A percentile compares a stretch with the other conserved stretches of the same genome.
phyloP scores from a whole-genome alignment of 208 protist species.

The Borovskyia barvae region DNA sequence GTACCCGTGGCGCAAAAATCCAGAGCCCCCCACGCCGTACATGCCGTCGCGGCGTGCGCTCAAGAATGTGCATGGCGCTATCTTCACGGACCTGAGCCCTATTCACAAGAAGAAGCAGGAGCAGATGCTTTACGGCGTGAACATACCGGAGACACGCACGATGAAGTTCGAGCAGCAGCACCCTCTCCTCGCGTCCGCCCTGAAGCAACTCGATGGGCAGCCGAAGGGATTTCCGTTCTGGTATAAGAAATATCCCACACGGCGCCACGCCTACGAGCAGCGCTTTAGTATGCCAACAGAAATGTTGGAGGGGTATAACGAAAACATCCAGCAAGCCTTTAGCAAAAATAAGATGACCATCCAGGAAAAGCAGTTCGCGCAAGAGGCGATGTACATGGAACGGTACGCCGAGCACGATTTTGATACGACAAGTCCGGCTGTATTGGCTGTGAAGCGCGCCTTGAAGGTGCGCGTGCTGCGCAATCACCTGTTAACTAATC shows the following conservation, averaged over 20 bases:
- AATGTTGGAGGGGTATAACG: slow-evolving; percentile 89
- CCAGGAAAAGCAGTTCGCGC: slow-evolving; percentile 85
- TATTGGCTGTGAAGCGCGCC: slow-evolving; percentile 81
- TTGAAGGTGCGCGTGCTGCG: slow-evolving; percentile 83
- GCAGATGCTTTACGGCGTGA: slow-evolving; percentile 87
- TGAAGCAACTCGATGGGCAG: slow-evolving; percentile 73
- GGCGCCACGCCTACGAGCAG: slow-evolving; percentile 86
- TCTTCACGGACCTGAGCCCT: slow-evolving; percentile 76
- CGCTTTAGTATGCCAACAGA: slow-evolving; percentile 88
- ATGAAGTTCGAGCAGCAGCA: slow-evolving; percentile 84
- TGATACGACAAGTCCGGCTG: slow-evolving; percentile 84
- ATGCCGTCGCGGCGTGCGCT: slow-evolving; percentile 87
- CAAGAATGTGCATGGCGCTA: slow-evolving; percentile 88
- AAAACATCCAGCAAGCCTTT: slow-evolving; percentile 75
- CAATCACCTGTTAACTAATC: slow-evolving; percentile 90
- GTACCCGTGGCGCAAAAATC: slow-evolving; percentile 93
- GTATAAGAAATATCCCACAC: slow-evolving; percentile 93
- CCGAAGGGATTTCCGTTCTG: slow-evolving; percentile 91
- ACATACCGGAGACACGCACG: slow-evolving; percentile 73
- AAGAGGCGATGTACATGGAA: slow-evolving; percentile 92
- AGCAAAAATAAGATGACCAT: slow-evolving; percentile 83
- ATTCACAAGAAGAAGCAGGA: slow-evolving; percentile 89
- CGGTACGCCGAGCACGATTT: slow-evolving; percentile 91
- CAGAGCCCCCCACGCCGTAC: slow-evolving; percentile 84
- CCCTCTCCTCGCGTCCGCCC: slow-evolving; percentile 75